Base-by-base conservation (phyloP, 2,329 filamentous ascomycete genomes). In the Epichloe coenophiala region DNA sequence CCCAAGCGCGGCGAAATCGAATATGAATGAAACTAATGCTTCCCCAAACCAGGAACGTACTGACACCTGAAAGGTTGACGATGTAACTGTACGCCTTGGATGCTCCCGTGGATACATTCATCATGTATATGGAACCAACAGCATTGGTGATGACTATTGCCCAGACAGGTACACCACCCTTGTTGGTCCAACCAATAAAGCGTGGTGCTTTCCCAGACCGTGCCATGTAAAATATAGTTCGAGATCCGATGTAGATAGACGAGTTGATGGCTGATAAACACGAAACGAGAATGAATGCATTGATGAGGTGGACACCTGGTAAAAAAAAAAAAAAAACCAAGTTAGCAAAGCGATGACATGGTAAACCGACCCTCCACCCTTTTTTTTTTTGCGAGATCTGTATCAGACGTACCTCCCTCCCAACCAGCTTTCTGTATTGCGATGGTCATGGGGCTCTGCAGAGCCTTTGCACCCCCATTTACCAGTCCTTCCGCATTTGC, bases 181-280 rank as follows among this genome's bases (percentile, higher is more conserved):
- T 69, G 62, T 84, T 80, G 2, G 85, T 87, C 63, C 76, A 78
- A 41, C 82, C 83, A 2, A 90, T 71, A 58, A 90, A 76, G 21
- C 66, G 69, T 0, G 86, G 86, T 0, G 86, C 86, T 63, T 86
- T 87, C 45, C 78, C 73, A 43, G 81, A 80, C 58, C 86, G 81
- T 0, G 84, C 84, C 80, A 90, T 86, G 68, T 81, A 88, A 0
- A 89, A 68, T 1, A 91, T 67, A 0, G 85, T 89, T 21, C 86
- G 78, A 3, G 83, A 86, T 43, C 80, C 81, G 56, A 90, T 86
- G 63, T 89, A 90, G 54, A 90, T 84, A 8, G 82, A 85, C 48
- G 78, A 81, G 66, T 90, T 90, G 57, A 84, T 77, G 17, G 84
- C 83, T 0, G 76, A 82, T 38, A 88, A 70, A 50, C 85, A 85